These are phyloP conservation scores for Xerophyta viscosa DNA, from an alignment of 106 monocot species.

Conservation along the genomic window DNA sequence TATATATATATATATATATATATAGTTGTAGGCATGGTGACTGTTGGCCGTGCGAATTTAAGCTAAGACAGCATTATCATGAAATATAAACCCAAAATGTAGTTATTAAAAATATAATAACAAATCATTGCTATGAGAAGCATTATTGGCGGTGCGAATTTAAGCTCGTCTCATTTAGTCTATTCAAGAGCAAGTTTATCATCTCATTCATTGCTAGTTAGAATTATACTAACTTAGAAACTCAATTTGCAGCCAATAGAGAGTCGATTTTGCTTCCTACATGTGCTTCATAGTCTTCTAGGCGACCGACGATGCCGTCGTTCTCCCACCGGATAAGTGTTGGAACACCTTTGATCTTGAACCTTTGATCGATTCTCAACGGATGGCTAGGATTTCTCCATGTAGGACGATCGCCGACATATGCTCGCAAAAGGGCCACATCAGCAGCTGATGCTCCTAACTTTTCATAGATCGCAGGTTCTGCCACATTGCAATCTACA, in stretches of 20 bases:
- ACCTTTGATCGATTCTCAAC: constrained; percentile 54
- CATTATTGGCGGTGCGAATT: too few relatives aligned
- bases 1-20: too few relatives aligned
- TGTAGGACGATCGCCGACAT: constrained; percentile 69
- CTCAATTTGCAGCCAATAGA: constrained; percentile 28
- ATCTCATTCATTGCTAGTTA: too few relatives aligned
- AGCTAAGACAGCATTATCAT: too few relatives aligned
- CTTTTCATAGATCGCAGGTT: constrained; percentile 70
- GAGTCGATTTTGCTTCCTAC: constrained; percentile 52
- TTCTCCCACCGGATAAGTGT: constrained; percentile 84
- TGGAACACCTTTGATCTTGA: constrained; percentile 79
- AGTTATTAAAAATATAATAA: too few relatives aligned
- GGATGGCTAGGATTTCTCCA: constrained; percentile 78
- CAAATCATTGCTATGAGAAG: too few relatives aligned
- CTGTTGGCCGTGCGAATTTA: too few relatives aligned
- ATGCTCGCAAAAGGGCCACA: constrained; percentile 59
- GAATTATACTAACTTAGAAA: not conserved
- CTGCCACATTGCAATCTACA: constrained; percentile 84
- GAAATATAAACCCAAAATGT: too few relatives aligned
- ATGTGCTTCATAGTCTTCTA: constrained; percentile 87
- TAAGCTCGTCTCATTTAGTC: too few relatives aligned
- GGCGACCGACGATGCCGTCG: constrained; percentile 42
- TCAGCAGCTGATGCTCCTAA: constrained; percentile 36
- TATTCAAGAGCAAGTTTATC: too few relatives aligned
- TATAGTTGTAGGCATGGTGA: too few relatives aligned